Conservation (phyloP, 805 yeast genomes). For the Ogataea trehalophila region DNA sequence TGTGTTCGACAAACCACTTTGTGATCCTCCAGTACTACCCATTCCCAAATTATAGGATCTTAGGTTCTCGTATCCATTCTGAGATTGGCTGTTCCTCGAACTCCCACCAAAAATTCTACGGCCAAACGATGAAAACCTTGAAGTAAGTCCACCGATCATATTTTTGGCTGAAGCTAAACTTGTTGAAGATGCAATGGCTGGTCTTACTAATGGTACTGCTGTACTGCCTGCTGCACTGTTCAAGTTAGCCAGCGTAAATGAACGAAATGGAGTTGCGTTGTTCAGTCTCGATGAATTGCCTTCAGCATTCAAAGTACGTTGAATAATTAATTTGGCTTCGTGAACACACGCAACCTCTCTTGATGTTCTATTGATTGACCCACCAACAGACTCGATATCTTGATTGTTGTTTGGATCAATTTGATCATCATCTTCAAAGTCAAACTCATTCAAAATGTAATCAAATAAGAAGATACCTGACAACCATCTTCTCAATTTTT, state of each 20-base stretch:
- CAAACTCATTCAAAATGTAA: constrained; percentile 29
- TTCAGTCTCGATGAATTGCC: constrained; percentile 4
- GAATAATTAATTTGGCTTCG: constrained; percentile 26
- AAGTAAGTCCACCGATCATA: neutral
- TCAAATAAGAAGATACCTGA: constrained; percentile 28
- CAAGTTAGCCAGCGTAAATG: constrained; percentile 15
- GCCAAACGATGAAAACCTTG: neutral
- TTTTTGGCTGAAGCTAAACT: neutral
- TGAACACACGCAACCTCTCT: constrained; percentile 21
- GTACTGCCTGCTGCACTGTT: too few relatives aligned
- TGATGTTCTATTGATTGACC: constrained; percentile 3
- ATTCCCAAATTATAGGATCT: constrained; percentile 20
- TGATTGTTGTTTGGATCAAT: neutral
- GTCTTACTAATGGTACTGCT: too few relatives aligned
- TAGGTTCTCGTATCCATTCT: constrained; percentile 14
- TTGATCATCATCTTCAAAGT: constrained; percentile 20
- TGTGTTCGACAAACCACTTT: neutral
- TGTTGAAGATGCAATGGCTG: neutral
- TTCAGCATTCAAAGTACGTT: constrained; percentile 12
- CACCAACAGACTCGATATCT: constrained; percentile 12
- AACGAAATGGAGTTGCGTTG: constrained; percentile 11
- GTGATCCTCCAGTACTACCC: constrained; percentile 1
- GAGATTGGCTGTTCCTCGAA: neutral
- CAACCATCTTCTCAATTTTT: constrained; percentile 40
- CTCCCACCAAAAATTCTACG: neutral